Evolutionary conservation across 2,329 filamentous ascomycete species (phyloP).

Genomic region (Talaromyces sp.): DNA sequence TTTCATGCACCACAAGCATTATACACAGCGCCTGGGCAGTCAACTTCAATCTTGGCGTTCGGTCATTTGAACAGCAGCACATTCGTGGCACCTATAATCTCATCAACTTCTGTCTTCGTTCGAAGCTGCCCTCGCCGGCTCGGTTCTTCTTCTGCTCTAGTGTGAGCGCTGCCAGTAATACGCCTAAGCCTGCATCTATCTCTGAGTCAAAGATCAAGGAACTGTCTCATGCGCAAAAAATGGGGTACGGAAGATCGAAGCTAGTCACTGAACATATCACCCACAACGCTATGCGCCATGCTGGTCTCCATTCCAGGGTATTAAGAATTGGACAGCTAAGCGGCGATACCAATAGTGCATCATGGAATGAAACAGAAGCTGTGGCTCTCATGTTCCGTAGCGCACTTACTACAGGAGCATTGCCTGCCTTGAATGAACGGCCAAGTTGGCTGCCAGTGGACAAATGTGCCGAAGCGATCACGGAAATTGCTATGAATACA

Average conservation of each 20-base stretch:
- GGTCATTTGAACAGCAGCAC: conserved; percentile 59
- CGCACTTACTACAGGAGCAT: conserved; percentile 46
- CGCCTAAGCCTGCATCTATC: conserved; percentile 33
- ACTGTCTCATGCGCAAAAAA: conserved; percentile 43
- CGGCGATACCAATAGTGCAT: conserved; percentile 32
- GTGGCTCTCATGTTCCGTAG: conserved; percentile 57
- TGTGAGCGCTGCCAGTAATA: conserved; percentile 47
- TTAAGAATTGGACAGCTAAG: conserved; percentile 42
- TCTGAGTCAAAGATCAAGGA: conserved; percentile 40
- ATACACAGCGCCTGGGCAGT: conserved; percentile 68
- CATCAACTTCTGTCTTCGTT: conserved; percentile 44
- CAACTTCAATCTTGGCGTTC: conserved; percentile 63
- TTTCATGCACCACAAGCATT: conserved; percentile 52
- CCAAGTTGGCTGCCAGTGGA: conserved; percentile 53
- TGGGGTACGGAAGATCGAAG: conserved; percentile 49
- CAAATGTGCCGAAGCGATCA: conserved; percentile 34
- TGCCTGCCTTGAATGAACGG: conserved; percentile 52
- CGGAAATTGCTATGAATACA: conserved; percentile 35
- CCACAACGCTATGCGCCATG: conserved; percentile 30
- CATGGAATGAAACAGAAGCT: conserved; percentile 39
- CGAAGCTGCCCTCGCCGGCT: conserved; percentile 33
- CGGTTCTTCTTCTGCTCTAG: conserved; percentile 57
- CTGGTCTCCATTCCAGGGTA: conserved; percentile 32
- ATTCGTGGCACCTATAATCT: conserved; percentile 54
- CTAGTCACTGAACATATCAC: conserved; percentile 43